These are phyloP conservation scores for Claviceps pazoutovae DNA, from an alignment of 2,329 filamentous ascomycete genomes.

Conservation along the genomic window DNA sequence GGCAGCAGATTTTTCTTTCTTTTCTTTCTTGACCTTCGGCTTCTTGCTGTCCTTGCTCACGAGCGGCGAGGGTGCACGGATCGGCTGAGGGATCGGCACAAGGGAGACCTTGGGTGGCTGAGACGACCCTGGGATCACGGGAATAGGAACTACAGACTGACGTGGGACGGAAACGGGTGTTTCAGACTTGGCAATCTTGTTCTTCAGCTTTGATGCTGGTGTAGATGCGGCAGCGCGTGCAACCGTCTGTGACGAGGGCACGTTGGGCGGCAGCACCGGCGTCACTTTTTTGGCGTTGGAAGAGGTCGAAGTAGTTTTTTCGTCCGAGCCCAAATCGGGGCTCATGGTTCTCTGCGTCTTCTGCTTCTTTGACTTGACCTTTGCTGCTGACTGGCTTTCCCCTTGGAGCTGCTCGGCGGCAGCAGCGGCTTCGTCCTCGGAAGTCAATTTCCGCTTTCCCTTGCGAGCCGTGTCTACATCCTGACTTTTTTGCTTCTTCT, in stretches of 20 bases:
- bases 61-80: slow-evolving; percentile 9
- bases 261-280: slow-evolving; percentile 17
- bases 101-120: slow-evolving; percentile 15
- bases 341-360: slow-evolving; percentile 20
- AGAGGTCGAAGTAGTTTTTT: slow-evolving; percentile 9
- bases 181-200: slow-evolving; percentile 10
- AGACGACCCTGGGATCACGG: slow-evolving; percentile 19
- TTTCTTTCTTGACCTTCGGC: slow-evolving; percentile 17
- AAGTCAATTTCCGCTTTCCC: slow-evolving; percentile 24
- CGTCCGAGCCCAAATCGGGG: slow-evolving; percentile 21
- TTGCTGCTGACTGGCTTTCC: slow-evolving; percentile 20
- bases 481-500: slow-evolving; percentile 5
- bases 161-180: slow-evolving; percentile 16
- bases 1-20: slow-evolving; percentile 12
- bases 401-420: slow-evolving; percentile 21
- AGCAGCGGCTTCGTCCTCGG: slow-evolving; percentile 24
- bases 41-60: slow-evolving; percentile 16
- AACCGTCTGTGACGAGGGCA: slow-evolving; percentile 12
- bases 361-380: slow-evolving; percentile 29
- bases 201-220: slow-evolving; percentile 10
- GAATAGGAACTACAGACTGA: slow-evolving; percentile 21
- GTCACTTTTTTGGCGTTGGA: slow-evolving; percentile 18
- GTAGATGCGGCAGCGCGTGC: slow-evolving; percentile 12
- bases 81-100: slow-evolving; percentile 10
- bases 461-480: slow-evolving; percentile 15